A percentile compares a stretch with the other conserved stretches of the same genome.
These are phyloP conservation scores for Debaryomyces maramus DNA, from an alignment of 805 yeast genomes.

Conservation along the genomic window DNA sequence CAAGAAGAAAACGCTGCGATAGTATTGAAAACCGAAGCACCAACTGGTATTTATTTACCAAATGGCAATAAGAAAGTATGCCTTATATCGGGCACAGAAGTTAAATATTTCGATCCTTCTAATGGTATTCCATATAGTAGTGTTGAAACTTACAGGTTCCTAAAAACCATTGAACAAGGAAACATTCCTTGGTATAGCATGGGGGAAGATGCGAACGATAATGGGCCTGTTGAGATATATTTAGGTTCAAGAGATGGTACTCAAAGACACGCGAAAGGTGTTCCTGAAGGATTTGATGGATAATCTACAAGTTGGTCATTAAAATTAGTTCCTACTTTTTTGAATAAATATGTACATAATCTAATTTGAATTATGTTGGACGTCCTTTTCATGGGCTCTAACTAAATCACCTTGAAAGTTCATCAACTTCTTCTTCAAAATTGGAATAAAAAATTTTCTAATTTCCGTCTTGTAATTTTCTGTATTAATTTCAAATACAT, in stretches of 20 bases:
- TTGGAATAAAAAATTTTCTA: conserved; percentile 52
- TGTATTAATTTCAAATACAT: conserved; percentile 47
- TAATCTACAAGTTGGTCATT: neutral
- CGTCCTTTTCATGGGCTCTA: conserved; percentile 58
- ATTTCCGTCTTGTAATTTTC: conserved; percentile 42
- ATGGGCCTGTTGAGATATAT: conserved; percentile 46
- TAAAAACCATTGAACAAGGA: conserved; percentile 50
- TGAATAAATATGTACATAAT: neutral
- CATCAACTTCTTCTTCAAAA: conserved; percentile 46
- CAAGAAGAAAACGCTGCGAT: conserved; percentile 45
- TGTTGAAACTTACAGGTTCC: conserved; percentile 73
- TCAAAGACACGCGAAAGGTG: conserved; percentile 77
- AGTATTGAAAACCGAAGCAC: conserved; percentile 63
- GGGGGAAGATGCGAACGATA: conserved; percentile 53
- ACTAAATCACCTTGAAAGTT: conserved; percentile 65
- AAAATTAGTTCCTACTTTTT: neutral
- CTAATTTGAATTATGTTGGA: conserved; percentile 46
- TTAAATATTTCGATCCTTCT: conserved; percentile 83
- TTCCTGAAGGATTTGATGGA: conserved; percentile 78
- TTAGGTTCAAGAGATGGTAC: conserved; percentile 49
- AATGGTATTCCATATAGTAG: conserved; percentile 85
- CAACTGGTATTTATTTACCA: conserved; percentile 69
- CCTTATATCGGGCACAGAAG: conserved; percentile 74
- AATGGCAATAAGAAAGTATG: conserved; percentile 68
- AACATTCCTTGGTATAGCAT: conserved; percentile 52